A percentile compares a stretch with the other conserved stretches of the same genome.
These are phyloP conservation scores for Monascus ruber DNA, from an alignment of 2,329 filamentous ascomycete genomes.

Conservation along the genomic window DNA sequence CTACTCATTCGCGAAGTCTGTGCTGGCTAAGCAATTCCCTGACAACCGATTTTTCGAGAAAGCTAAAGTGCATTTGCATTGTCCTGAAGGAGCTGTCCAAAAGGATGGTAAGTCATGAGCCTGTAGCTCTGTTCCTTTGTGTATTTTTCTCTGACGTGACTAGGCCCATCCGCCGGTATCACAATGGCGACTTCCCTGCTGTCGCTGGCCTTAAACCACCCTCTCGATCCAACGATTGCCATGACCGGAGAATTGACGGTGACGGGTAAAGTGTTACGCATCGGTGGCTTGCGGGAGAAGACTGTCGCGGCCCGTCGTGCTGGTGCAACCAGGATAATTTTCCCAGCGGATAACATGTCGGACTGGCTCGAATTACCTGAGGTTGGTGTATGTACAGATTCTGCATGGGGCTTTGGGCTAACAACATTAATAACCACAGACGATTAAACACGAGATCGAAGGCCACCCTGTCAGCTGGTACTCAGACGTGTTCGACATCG, in stretches of 20 bases:
- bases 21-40: conserved; percentile 74
- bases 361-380: conserved; percentile 96
- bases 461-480: conserved; percentile 91
- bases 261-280: conserved; percentile 89
- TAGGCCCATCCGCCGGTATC: conserved; percentile 74
- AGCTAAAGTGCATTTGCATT: conserved; percentile 89
- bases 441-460: conserved; percentile 93
- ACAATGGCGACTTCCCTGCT: conserved; percentile 95
- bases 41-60: conserved; percentile 94
- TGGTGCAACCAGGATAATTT: conserved; percentile 85
- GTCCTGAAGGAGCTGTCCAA: conserved; percentile 87
- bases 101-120: conserved; percentile 60
- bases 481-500: conserved; percentile 77
- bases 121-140: conserved; percentile 1
- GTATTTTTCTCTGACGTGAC: conserved; percentile 5
- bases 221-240: conserved; percentile 74
- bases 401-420: too few relatives aligned
- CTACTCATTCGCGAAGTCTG: conserved; percentile 87
- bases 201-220: conserved; percentile 67
- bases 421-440: conserved; percentile 43
- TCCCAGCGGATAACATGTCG: conserved; percentile 87
- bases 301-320: conserved; percentile 88
- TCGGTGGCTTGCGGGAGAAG: conserved; percentile 91
- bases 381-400: conserved; percentile 46
- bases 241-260: conserved; percentile 98